Base-by-base conservation (phyloP, 2,329 filamentous ascomycete species). In the Arthrobotrys sphaeroides region DNA sequence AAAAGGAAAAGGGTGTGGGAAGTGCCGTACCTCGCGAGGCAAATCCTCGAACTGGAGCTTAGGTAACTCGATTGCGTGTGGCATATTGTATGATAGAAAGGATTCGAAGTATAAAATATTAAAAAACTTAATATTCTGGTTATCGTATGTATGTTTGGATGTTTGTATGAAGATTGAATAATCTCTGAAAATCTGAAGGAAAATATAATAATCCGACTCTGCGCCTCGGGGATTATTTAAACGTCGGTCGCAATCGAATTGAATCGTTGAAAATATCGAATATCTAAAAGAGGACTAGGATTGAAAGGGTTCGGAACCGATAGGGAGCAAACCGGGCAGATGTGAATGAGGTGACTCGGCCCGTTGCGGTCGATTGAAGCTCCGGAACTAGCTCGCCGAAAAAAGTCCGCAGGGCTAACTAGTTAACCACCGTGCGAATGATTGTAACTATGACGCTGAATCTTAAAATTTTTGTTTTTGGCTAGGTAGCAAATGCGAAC, bases 21-120 rank as follows among this genome's bases (percentile, higher is more conserved):
- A n/a, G n/a, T n/a, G n/a, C n/a, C 69, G 13, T 24, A 74, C 70
- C 45, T 74, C 70, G 33, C 70, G 62, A 55, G 70, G 70, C 9
- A 74, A 26, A 18, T 74, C 38, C 20, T 55, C 62, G 40, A 74
- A 64, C 24, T 57, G 62, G 26, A 64, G 53, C 38, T 59, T 64
- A n/a, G 51, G 69, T 7, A 62, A 16, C 42, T 74, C 70, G 38
- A 68, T 64, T 68, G 55, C 70, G 16, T 74, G 70, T 55, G 70
- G 70, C 70, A 74, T 74, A 20, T 42, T 62, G 33, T n/a, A n/a
- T n/a, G n/a, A n/a, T 9, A 45, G 13, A 7, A n/a, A 31, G 40
- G 26, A 7, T 28, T 64, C 18, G 47, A 28, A 40, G 10, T 3
- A 31, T 16, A 38, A 59, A 49, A 28, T 0, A 38, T 28, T 43